phyloP scores from a whole-genome alignment of 2,329 filamentous ascomycete genomes.

The Magnaporthiopsis poae region DNA sequence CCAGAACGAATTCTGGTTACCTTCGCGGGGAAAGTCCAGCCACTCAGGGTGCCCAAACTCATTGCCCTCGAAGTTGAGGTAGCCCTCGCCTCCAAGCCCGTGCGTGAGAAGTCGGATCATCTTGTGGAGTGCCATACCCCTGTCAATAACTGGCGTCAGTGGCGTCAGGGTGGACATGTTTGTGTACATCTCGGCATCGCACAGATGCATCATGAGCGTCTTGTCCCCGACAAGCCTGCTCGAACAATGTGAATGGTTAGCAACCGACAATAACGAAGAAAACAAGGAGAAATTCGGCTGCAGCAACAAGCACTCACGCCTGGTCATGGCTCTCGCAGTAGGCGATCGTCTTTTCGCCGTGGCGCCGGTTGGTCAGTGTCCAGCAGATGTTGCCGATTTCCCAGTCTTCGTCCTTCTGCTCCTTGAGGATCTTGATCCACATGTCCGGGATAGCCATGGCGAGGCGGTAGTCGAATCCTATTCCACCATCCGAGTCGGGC shows the following conservation, averaged over 20 bases:
- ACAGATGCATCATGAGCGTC: conserved; percentile 93
- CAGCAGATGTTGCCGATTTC: conserved; percentile 76
- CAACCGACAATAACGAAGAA: conserved; percentile 1
- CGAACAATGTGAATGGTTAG: background rate
- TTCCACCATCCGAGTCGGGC: conserved; percentile 71
- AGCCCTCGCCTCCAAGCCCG: conserved; percentile 83
- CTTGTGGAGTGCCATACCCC: conserved; percentile 89
- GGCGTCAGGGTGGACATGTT: conserved; percentile 83
- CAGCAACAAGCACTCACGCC: conserved; percentile 55
- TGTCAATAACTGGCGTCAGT: conserved; percentile 79
- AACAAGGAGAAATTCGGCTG: background rate
- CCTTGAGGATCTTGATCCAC: conserved; percentile 98
- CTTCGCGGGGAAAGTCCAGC: conserved; percentile 93
- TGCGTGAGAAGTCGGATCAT: conserved; percentile 94
- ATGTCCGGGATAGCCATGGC: conserved; percentile 97
- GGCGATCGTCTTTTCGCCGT: conserved; percentile 96
- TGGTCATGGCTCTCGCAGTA: conserved; percentile 97
- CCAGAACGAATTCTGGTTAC: conserved; percentile 88
- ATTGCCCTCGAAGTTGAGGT: conserved; percentile 97
- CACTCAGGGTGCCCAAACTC: conserved; percentile 98
- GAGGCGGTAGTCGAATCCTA: conserved; percentile 93
- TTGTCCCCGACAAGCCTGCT: conserved; percentile 87
- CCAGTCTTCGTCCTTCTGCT: conserved; percentile 84
- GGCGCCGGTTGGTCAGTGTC: conserved; percentile 82
- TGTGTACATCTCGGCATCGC: conserved; percentile 93